Base-by-base conservation (phyloP, 1,284 basidiomycete species). In the Mycena citricolor region DNA sequence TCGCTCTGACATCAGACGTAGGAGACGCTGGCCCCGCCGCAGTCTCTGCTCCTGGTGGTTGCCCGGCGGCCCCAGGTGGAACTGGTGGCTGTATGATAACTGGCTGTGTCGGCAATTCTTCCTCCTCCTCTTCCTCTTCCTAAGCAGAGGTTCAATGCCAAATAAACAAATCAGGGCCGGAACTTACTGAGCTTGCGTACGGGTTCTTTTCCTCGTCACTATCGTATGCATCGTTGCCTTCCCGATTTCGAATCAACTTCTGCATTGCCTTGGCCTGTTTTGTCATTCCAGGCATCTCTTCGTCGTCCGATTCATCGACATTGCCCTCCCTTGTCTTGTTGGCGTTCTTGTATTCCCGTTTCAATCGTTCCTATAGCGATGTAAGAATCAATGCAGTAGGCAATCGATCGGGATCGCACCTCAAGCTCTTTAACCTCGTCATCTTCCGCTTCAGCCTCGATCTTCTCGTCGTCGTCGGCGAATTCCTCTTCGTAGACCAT, bases 341-440 rank as follows among this genome's bases (percentile, higher is more conserved):
- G 16, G 86, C 88, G 12, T 67, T 68, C 59, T 82, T 81, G 60
- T 90, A 90, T 60, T 91, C 88, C 40, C 81, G 79, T 65, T 91
- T 91, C 34, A 93, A 68, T 13, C 89, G 84, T 63, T 92, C 89
- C 89, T 91, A 51, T 32, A 5, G 17, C 37, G 22, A 26, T 13
- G 25, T 39, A 12, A 46, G 23, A 31, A 38, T 13, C 19, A 24
- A 28, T 11, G 22, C 32, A 24, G 44, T 20, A 25, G 30, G 16
- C 23, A 6, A 19, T 16, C 7, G 33, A 36, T 17, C 21, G 14
- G 13, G 16, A 31, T 63, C 70, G 22, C 42, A 86, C 90, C 74
- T 91, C 89, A n/a, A 86, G 70, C 61, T 93, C 89, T 61, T 88
- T 92, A 28, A 83, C 77, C 59, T 91, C 87, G 45, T 91, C 87